Evolutionary conservation across 257 asterid species (phyloP).

Genomic region (Primulina tabacum): DNA sequence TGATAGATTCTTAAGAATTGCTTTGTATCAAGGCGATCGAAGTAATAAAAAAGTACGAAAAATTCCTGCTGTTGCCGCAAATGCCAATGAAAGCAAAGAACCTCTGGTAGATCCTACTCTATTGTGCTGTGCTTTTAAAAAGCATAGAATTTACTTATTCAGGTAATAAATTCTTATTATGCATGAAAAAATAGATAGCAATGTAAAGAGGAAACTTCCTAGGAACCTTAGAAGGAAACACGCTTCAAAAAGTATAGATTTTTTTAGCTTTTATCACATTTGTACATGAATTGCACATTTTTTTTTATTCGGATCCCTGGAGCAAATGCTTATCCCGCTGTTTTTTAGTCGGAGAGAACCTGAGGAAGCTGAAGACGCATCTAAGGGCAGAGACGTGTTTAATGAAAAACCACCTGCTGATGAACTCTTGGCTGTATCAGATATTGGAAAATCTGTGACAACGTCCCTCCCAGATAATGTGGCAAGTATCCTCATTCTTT

Average conservation of each 20-base stretch:
- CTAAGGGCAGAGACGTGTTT: constrained; percentile 94
- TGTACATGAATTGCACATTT: too few relatives aligned
- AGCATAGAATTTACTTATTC: constrained; percentile 89
- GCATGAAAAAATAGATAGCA: neutral
- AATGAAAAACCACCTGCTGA: constrained; percentile 98
- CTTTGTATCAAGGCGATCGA: constrained; percentile 93
- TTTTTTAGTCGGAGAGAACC: constrained; percentile 86
- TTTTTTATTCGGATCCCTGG: too few relatives aligned
- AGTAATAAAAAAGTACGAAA: constrained; percentile 86
- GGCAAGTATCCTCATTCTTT: constrained; percentile 43
- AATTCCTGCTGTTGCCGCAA: constrained; percentile 84
- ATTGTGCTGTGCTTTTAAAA: constrained; percentile 97
- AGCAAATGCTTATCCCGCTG: constrained; percentile 17
- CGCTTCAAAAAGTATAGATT: neutral
- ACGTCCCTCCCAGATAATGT: constrained; percentile 95
- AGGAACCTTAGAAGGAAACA: constrained; percentile 1
- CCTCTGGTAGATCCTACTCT: constrained; percentile 92
- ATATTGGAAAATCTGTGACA: constrained; percentile 79
- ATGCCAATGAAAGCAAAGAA: constrained; percentile 89
- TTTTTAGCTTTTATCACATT: too few relatives aligned
- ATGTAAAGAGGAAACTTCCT: neutral
- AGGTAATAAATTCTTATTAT: constrained; percentile 46
- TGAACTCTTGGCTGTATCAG: constrained; percentile 91
- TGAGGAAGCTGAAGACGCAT: constrained; percentile 98
- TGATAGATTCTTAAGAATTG: constrained; percentile 89